phyloP scores from a whole-genome alignment of 805 yeast species.

The Tetrapisispora pingtungensis region DNA sequence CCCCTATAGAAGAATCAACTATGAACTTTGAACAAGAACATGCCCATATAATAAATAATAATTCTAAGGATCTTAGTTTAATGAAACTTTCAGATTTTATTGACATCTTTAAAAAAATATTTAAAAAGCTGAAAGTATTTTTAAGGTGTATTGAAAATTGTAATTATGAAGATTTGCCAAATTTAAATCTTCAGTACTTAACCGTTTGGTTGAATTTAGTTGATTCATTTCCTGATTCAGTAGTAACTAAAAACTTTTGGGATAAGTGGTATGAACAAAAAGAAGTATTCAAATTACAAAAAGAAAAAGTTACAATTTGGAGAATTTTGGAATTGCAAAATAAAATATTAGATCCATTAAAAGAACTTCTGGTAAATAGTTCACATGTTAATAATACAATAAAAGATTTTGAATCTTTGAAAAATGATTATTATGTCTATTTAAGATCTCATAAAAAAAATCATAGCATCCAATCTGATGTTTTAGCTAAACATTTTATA shows the following conservation, averaged over 20 bases:
- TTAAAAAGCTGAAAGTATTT: conserved; percentile 13
- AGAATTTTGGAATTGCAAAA: conserved; percentile 20
- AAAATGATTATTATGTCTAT: conserved; percentile 28
- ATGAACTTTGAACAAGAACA: too few relatives aligned
- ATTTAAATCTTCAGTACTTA: conserved; percentile 13
- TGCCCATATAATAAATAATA: neutral
- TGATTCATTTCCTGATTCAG: conserved; percentile 11
- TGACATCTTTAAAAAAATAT: conserved; percentile 14
- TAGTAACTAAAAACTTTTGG: conserved; percentile 12
- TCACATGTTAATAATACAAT: conserved; percentile 17
- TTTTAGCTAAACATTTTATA: conserved; percentile 23
- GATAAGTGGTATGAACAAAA: conserved; percentile 17
- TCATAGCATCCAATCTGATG: conserved; percentile 21
- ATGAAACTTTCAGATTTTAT: conserved; percentile 15
- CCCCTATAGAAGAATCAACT: neutral
- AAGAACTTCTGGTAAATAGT: conserved; percentile 18
- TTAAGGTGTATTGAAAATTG: conserved; percentile 13
- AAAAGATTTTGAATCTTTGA: conserved; percentile 25
- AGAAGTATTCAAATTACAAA: conserved; percentile 9
- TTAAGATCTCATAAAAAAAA: conserved; percentile 16
- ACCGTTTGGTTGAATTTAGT: conserved; percentile 25
- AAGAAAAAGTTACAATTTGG: conserved; percentile 23
- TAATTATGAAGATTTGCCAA: conserved; percentile 14
- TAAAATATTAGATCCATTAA: conserved; percentile 24
- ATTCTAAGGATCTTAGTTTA: neutral